Percentiles rank a stretch among this genome's conserved stretches.
Conservation (phyloP, 345 rosid genomes). For the Noccaea caerulescens region DNA sequence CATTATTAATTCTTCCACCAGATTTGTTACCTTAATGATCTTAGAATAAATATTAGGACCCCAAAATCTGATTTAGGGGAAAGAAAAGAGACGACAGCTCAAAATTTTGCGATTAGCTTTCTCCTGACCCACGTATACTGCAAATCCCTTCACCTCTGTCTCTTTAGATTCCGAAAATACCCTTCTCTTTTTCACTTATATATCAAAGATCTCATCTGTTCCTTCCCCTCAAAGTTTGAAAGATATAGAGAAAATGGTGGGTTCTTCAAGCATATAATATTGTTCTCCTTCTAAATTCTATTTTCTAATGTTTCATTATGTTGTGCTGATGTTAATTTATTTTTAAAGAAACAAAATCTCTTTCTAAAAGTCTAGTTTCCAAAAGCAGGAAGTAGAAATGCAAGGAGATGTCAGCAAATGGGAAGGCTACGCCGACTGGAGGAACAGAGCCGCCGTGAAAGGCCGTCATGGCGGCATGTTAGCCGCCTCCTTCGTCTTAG, state of each 20-base stretch:
- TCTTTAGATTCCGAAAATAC: conserved; percentile 42
- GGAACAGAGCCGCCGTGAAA: conserved; percentile 57
- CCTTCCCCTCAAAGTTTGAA: conserved; percentile 11
- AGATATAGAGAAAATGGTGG: conserved; percentile 52
- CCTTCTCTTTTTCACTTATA: conserved; percentile 38
- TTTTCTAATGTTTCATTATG: not conserved
- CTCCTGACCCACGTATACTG: not conserved
- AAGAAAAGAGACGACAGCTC: not conserved
- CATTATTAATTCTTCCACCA: not conserved
- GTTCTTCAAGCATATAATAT: conserved; percentile 35
- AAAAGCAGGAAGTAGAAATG: conserved; percentile 50
- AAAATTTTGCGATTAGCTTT: no score
- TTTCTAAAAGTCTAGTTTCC: not conserved
- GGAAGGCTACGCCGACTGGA: conserved; percentile 82
- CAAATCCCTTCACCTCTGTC: conserved; percentile 7
- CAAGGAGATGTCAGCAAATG: conserved; percentile 42
- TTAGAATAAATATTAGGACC: not conserved
- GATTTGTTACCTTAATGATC: not conserved
- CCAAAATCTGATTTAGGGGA: not conserved
- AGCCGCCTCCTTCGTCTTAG: conserved; percentile 71
- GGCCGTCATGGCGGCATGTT: conserved; percentile 76
- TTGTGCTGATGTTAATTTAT: not conserved
- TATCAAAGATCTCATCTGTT: not conserved
- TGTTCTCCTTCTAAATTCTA: not conserved
- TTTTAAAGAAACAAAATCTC: not conserved